Percentiles rank a stretch among this genome's conserved stretches.
Conservation (phyloP, 1,284 basidiomycete species). For the Mixia osmundae region DNA sequence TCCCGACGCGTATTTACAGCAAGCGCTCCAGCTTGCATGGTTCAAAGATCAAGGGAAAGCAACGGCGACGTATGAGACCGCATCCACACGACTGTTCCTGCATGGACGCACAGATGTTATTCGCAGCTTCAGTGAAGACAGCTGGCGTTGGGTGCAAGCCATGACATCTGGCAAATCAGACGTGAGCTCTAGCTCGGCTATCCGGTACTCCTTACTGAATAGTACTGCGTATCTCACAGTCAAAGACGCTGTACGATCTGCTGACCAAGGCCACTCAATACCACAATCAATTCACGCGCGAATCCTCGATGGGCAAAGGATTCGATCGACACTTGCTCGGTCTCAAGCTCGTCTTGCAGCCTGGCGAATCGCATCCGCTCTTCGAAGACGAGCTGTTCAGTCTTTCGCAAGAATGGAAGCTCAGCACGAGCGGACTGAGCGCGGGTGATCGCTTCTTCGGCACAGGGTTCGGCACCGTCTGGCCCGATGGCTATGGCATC, state of each 20-base stretch:
- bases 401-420: slow-evolving; percentile 61
- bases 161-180: slow-evolving; percentile 36
- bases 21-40: slow-evolving; percentile 83
- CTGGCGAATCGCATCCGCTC: slow-evolving; percentile 28
- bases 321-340: slow-evolving; percentile 84
- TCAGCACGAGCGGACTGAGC: slow-evolving; percentile 76
- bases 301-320: slow-evolving; percentile 59
- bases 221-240: slow-evolving; percentile 20
- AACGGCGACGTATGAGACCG: slow-evolving; percentile 86
- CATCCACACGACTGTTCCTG: slow-evolving; percentile 68
- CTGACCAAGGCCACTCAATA: slow-evolving; percentile 44
- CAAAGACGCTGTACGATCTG: slow-evolving; percentile 28
- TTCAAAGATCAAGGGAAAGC: slow-evolving; percentile 51
- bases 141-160: slow-evolving; percentile 50
- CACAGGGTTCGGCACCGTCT: slow-evolving; percentile 64
- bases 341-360: slow-evolving; percentile 39
- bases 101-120: slow-evolving; percentile 86
- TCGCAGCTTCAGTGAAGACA: slow-evolving; percentile 50
- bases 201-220: slow-evolving; percentile 3
- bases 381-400: slow-evolving; percentile 60
- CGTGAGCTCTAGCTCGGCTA: slow-evolving; percentile 22
- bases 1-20: slow-evolving; percentile 78
- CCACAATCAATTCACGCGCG: slow-evolving; percentile 52
- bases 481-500: slow-evolving; percentile 69
- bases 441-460: slow-evolving; percentile 70